phyloP scores from a whole-genome alignment of 176 grass and related monocot genomes.

The barley (Hordeum vulgare) region MorexV3_pseudomolecules_assembly NC_058524.1:600875444-600875943 shows the following conservation, averaged over 20 bases:
- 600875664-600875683: background rate
- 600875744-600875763: background rate
- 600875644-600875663: background rate
- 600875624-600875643: background rate
- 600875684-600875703: background rate
- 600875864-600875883: slow-evolving; percentile 90
- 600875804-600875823: slow-evolving; percentile 59
- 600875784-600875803: slow-evolving; percentile 77
- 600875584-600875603: background rate
- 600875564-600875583: background rate
- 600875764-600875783: background rate
- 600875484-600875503: slow-evolving; percentile 98
- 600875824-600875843: slow-evolving; percentile 98
- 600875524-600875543: background rate
- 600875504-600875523: slow-evolving; percentile 87
- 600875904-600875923: slow-evolving; percentile 91
- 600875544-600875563: background rate
- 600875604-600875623: background rate
- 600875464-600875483: slow-evolving; percentile 95
- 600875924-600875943: slow-evolving; percentile 92
- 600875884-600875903: slow-evolving; percentile 98
- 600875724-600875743: background rate
- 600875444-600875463: slow-evolving; percentile 92
- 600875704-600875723: background rate
- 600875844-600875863: slow-evolving; percentile 86